A percentile compares a stretch with the other conserved stretches of the same genome.
Conservation (phyloP, 2,329 filamentous ascomycete species). For the Aspergillus arachidicola region DNA sequence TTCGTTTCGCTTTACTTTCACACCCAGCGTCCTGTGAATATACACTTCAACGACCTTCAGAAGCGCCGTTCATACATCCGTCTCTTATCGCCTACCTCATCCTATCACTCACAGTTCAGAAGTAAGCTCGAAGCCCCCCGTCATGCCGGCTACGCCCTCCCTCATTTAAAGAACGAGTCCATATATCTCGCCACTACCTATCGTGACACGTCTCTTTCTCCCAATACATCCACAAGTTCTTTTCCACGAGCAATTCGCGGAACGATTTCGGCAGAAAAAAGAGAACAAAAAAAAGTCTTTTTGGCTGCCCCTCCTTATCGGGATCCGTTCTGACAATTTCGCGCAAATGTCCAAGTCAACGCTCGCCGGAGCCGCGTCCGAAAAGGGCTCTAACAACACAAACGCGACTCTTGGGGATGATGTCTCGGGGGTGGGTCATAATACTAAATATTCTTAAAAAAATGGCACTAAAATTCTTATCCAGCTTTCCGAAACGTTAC, state of each 20-base stretch:
- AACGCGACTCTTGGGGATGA: conserved; percentile 21
- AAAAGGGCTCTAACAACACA: conserved; percentile 12
- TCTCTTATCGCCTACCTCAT: not conserved
- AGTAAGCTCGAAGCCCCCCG: not conserved
- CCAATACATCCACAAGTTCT: not conserved
- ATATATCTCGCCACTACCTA: conserved; percentile 5
- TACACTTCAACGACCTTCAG: not conserved
- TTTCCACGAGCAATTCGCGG: not conserved
- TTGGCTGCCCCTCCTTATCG: not conserved
- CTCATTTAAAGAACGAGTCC: conserved; percentile 8
- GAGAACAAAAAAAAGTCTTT: too few species aligned
- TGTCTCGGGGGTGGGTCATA: conserved; percentile 33
- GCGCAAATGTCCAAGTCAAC: conserved; percentile 19
- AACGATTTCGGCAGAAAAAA: not conserved
- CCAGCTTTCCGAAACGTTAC: conserved; percentile 46
- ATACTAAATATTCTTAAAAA: not conserved
- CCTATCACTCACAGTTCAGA: not conserved
- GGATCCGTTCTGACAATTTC: not conserved
- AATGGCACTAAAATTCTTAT: conserved; percentile 17
- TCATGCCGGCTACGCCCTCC: conserved; percentile 9
- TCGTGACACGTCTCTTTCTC: not conserved
- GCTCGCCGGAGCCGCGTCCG: conserved; percentile 12
- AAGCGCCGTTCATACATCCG: not conserved
- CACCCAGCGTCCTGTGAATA: not conserved
- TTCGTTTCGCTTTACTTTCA: not conserved